Base-by-base conservation (phyloP, 2,329 filamentous ascomycete genomes). In the Diaporthe australafricana region DNA sequence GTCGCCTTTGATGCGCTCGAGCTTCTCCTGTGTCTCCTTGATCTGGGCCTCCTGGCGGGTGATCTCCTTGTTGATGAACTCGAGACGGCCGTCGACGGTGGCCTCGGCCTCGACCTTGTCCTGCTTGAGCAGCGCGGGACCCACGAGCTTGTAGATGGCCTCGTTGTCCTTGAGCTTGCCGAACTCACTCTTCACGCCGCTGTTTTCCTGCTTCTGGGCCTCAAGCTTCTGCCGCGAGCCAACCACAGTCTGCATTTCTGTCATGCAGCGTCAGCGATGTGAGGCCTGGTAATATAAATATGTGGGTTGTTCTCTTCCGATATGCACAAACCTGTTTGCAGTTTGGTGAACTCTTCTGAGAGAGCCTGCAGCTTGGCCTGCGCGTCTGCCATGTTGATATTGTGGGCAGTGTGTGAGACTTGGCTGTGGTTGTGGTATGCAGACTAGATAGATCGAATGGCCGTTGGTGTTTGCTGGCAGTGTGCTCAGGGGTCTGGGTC, bases 31-130 rank as follows among this genome's bases (percentile, higher is more conserved):
- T 1, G 82, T 82, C 66, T 89, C 88, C 76, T 85, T 87, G 76
- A 91, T 90, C 76, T 86, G 84, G 3, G 74, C 78, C 72, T 91
- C 89, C 56, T 87, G 77, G 32, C 81, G 77, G 1, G 73, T 73
- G 95, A 98, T 96, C 80, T 99, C 96, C 79, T 96, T 94, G 75
- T 92, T 89, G 76, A 99, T 99, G 79, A 96, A 98, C 76, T 98
- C 95, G 65, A 99, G 82, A 30, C 96, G 91, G 25, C 94, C 94
- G 77, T 97, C 94, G 22, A 99, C 96, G 0, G 95, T 95, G 86
- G 94, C 93, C 75, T 95, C 91, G 0, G 96, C 96, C 81, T 99
- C 96, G 1, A 90, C 85, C 82, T 94, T 95, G 71, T 98, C 96
- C 83, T 99, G 96, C 87, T 98, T 98, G 78, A 99, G 83, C 47